These are phyloP conservation scores for Punica granatum DNA, from an alignment of 345 rosid genomes.

Conservation along the genomic window DNA sequence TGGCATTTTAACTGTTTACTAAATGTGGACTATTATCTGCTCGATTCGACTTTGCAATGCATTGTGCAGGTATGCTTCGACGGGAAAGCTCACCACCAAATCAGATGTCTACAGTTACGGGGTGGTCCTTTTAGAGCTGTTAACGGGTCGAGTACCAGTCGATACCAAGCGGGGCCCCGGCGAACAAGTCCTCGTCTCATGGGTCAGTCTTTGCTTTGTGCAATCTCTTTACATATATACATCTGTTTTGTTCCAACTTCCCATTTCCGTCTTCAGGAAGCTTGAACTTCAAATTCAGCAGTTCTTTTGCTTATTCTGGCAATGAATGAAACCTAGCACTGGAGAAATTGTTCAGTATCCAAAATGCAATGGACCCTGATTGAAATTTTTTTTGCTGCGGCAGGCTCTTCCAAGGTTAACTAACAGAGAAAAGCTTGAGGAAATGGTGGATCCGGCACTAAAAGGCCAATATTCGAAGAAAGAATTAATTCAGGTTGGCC, in stretches of 20 bases:
- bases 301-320: no score
- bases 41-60: neutral
- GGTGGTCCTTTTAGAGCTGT: constrained; percentile 65
- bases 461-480: constrained; percentile 60
- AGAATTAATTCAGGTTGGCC: constrained; percentile 67
- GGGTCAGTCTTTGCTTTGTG: constrained; percentile 46
- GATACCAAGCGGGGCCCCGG: constrained; percentile 63
- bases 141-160: constrained; percentile 76
- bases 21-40: neutral
- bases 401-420: constrained; percentile 90
- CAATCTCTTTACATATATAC: no score
- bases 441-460: constrained; percentile 81
- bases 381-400: neutral
- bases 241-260: neutral
- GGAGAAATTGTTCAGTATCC: neutral
- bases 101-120: constrained; percentile 93
- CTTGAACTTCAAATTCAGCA: no score
- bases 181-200: constrained; percentile 79
- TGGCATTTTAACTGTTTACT: neutral
- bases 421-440: constrained; percentile 50
- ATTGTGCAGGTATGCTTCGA: constrained; percentile 59
- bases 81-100: constrained; percentile 86
- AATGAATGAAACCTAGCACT: no score
- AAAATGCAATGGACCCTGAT: neutral
- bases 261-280: neutral